Percentiles rank a stretch among this genome's conserved stretches.
These are phyloP conservation scores for Alectoria sarmentosa DNA, from an alignment of 495 filamentous ascomycete genomes.

Conservation along the genomic window DNA sequence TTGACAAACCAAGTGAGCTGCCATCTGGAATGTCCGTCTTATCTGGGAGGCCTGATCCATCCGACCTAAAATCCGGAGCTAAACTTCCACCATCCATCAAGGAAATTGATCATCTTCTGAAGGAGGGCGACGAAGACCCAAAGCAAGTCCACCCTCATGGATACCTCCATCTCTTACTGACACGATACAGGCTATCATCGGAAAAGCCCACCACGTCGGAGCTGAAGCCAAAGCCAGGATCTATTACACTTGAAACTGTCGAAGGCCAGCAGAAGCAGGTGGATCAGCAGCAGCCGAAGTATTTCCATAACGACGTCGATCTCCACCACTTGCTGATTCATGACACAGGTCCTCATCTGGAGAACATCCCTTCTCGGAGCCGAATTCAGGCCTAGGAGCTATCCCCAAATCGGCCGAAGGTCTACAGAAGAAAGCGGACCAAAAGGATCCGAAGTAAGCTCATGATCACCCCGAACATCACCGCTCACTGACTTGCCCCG, in stretches of 20 bases:
- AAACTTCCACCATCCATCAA: background rate
- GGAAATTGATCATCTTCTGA: background rate
- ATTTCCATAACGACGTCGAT: too few relatives aligned
- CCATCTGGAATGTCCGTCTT: background rate
- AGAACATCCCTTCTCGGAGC: background rate
- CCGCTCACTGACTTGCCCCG: background rate
- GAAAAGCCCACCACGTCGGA: too few relatives aligned
- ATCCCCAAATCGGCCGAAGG: background rate
- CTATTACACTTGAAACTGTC: too few relatives aligned
- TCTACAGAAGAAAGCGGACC: background rate
- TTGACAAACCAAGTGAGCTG: background rate
- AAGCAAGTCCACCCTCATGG: too few relatives aligned
- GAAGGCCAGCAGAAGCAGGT: too few relatives aligned
- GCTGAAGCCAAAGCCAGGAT: too few relatives aligned
- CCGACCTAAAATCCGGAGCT: background rate
- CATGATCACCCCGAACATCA: background rate
- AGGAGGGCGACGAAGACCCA: background rate
- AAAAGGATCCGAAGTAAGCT: background rate
- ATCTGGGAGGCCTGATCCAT: background rate
- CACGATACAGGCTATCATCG: too few relatives aligned
- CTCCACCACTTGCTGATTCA: background rate
- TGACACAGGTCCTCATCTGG: background rate
- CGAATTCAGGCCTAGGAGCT: background rate
- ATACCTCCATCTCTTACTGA: too few relatives aligned
- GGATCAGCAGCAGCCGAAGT: too few relatives aligned